These are phyloP conservation scores for Puccinia novopanici DNA, from an alignment of 1,284 basidiomycete genomes.

Conservation along the genomic window DNA sequence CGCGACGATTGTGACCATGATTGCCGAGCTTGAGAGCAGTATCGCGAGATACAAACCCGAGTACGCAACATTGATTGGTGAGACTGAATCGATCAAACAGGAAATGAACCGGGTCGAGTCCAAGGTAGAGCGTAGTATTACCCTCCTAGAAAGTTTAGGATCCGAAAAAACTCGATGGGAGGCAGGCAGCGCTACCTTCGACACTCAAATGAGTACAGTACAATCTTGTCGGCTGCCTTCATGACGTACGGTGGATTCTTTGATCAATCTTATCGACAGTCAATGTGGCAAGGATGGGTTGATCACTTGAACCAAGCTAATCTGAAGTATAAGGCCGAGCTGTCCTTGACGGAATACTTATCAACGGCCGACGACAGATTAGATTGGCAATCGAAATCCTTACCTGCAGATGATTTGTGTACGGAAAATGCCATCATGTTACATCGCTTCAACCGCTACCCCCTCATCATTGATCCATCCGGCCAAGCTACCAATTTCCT, in stretches of 20 bases:
- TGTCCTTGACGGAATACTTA: conserved; percentile 91
- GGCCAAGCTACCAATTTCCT: conserved; percentile 96
- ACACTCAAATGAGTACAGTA: conserved; percentile 97
- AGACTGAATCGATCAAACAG: conserved; percentile 92
- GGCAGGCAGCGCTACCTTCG: conserved; percentile 89
- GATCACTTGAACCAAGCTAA: conserved; percentile 83
- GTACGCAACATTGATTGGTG: conserved; percentile 93
- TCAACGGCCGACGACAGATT: conserved; percentile 96
- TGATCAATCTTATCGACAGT: conserved; percentile 95
- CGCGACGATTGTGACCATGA: conserved; percentile 82
- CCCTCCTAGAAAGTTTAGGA: conserved; percentile 86
- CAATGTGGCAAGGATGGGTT: conserved; percentile 95
- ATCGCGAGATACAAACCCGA: conserved; percentile 95
- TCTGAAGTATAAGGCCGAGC: conserved; percentile 87
- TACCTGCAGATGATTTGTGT: conserved; percentile 92
- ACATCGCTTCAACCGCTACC: conserved; percentile 95
- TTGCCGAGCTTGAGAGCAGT: conserved; percentile 86
- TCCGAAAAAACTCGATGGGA: conserved; percentile 96
- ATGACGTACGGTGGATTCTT: conserved; percentile 97
- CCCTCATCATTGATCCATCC: conserved; percentile 96
- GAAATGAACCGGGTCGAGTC: conserved; percentile 98
- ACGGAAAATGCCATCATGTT: conserved; percentile 97
- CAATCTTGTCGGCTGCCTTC: conserved; percentile 92
- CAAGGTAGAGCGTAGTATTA: conserved; percentile 97
- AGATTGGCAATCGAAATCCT: conserved; percentile 89